These are phyloP conservation scores for Closterium sp. DNA, from an alignment of 139 green algal species.

Conservation along the genomic window DNA sequence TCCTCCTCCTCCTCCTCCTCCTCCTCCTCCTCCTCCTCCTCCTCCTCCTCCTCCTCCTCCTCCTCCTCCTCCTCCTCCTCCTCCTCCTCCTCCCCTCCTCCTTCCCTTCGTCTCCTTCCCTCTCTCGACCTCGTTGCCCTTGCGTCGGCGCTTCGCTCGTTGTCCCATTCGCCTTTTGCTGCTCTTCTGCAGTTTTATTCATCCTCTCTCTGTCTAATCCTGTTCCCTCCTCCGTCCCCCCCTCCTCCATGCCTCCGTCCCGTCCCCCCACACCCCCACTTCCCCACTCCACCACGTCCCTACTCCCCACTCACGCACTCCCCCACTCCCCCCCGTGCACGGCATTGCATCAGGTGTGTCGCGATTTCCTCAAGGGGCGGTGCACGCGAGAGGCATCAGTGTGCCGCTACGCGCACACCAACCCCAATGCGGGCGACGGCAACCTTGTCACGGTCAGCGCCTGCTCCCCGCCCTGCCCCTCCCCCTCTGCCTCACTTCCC, in stretches of 20 bases:
- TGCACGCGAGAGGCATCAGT: slow-evolving; percentile 26
- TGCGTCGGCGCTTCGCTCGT: not conserved
- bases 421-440: slow-evolving; percentile 12
- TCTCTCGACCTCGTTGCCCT: too few species aligned
- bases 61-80: not conserved
- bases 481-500: not conserved
- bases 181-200: not conserved
- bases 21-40: not conserved
- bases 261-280: not conserved
- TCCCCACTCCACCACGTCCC: not conserved
- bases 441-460: slow-evolving; percentile 29
- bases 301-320: not conserved
- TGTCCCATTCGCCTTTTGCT: not conserved
- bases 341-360: slow-evolving; percentile 19
- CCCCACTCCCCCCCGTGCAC: not conserved
- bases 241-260: not conserved
- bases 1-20: too few species aligned
- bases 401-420: slow-evolving; percentile 38
- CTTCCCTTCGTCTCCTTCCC: not conserved
- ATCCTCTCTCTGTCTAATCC: not conserved
- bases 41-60: not conserved
- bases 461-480: not conserved
- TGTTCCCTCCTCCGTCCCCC: not conserved
- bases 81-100: too few species aligned
- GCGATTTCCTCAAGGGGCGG: slow-evolving; percentile 23